Conservation (phyloP, 306 rosid genomes). For the Cucumis hystrix region DNA sequence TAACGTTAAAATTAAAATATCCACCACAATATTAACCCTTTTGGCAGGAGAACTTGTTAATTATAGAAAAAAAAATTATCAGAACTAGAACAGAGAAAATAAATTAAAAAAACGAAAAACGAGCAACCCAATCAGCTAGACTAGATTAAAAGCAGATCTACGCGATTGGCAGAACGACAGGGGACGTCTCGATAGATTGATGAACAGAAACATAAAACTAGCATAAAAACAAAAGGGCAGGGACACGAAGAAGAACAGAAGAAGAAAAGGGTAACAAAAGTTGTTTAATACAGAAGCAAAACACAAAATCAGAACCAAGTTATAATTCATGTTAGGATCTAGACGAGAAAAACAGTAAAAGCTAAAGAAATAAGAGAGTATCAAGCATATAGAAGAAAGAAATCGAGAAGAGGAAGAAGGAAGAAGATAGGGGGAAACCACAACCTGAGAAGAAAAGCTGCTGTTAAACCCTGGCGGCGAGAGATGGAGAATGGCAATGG, state of each 20-base stretch:
- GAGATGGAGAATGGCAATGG: not conserved
- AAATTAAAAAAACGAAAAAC: not conserved
- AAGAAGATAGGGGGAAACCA: not conserved
- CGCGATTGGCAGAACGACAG: not conserved
- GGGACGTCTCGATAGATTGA: not conserved
- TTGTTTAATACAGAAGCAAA: not conserved
- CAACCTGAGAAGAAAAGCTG: not conserved
- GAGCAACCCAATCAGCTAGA: not conserved
- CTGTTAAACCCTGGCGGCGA: slow-evolving; percentile 20
- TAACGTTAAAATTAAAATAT: not conserved
- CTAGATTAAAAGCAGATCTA: not conserved
- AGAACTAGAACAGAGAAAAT: not conserved
- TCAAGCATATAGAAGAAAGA: not conserved
- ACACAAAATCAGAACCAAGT: not conserved
- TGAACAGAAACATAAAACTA: not conserved
- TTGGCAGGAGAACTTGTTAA: not conserved
- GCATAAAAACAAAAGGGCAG: not conserved
- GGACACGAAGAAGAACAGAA: not conserved
- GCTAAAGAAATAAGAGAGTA: not conserved
- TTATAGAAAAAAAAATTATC: no score
- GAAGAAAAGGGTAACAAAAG: not conserved
- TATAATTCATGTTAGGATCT: not conserved
- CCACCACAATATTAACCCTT: not conserved
- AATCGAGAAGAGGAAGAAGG: not conserved
- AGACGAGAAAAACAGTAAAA: not conserved